phyloP scores from a whole-genome alignment of 177 flowering plant genomes.

The Telopea speciosissima region DNA sequence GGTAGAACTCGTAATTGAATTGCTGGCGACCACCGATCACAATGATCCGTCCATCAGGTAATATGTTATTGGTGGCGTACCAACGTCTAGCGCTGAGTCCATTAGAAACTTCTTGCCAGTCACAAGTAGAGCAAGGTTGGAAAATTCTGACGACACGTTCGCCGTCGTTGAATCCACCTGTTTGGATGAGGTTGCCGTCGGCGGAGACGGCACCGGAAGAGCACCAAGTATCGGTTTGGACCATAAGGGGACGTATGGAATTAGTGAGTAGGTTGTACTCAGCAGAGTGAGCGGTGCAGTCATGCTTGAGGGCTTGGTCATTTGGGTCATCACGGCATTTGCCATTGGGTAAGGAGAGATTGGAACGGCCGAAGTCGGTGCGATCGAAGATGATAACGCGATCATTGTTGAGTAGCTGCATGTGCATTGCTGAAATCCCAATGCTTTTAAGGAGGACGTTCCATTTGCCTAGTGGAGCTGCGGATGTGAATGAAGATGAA shows the following conservation, averaged over 20 bases:
- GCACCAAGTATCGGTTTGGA: constrained; percentile 69
- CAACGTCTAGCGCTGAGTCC: too few relatives aligned
- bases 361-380: constrained; percentile 66
- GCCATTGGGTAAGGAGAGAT: constrained; percentile 46
- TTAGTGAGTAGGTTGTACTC: constrained; percentile 46
- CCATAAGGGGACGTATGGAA: too few relatives aligned
- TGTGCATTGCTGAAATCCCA: constrained; percentile 76
- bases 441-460: constrained; percentile 38
- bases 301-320: constrained; percentile 31
- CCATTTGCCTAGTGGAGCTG: constrained; percentile 43
- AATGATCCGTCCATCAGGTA: constrained; percentile 54
- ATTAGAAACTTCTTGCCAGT: constrained; percentile 45
- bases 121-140: constrained; percentile 41
- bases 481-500: too few relatives aligned
- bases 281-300: constrained; percentile 77
- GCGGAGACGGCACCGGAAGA: constrained; percentile 50
- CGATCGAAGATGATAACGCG: too few relatives aligned
- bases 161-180: constrained; percentile 70
- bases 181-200: constrained; percentile 53
- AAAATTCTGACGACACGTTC: constrained; percentile 35
- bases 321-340: constrained; percentile 39
- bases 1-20: too few relatives aligned
- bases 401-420: constrained; percentile 70
- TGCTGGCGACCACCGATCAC: constrained; percentile 70
- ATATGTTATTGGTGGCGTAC: constrained; percentile 58